A percentile compares a stretch with the other conserved stretches of the same genome.
These are phyloP conservation scores for Phlebiopsis gigantea DNA, from an alignment of 768 basidiomycete species.

Conservation along the genomic window DNA sequence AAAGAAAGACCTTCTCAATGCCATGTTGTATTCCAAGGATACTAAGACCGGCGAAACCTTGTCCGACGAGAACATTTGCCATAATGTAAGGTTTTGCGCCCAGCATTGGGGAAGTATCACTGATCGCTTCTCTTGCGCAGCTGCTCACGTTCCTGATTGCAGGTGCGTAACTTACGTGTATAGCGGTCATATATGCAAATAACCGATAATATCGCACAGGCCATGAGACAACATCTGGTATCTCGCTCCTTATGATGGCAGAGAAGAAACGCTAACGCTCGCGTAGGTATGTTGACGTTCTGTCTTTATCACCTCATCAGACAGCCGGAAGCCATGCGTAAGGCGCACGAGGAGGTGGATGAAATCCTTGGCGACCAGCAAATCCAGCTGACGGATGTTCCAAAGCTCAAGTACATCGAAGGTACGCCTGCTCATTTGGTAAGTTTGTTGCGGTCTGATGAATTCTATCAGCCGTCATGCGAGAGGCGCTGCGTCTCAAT, in stretches of 20 bases:
- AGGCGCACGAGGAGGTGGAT: slow-evolving; percentile 44
- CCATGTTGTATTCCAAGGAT: slow-evolving; percentile 42
- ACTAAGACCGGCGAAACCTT: slow-evolving; percentile 38
- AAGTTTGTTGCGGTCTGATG: not conserved
- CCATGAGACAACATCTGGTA: slow-evolving; percentile 35
- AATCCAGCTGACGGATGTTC: slow-evolving; percentile 34
- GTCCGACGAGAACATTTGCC: slow-evolving; percentile 35
- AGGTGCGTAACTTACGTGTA: slow-evolving; percentile 21
- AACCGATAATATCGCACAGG: slow-evolving; percentile 13
- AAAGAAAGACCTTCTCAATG: slow-evolving; percentile 39
- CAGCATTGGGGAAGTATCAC: not conserved
- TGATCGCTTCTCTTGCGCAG: slow-evolving; percentile 17
- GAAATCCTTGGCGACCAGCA: slow-evolving; percentile 35
- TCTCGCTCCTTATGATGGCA: not conserved
- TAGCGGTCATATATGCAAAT: not conserved
- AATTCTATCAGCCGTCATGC: slow-evolving; percentile 29
- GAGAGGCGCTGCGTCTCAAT: slow-evolving; percentile 31
- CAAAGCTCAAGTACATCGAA: slow-evolving; percentile 38
- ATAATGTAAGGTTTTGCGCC: slow-evolving; percentile 29
- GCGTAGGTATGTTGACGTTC: slow-evolving; percentile 34
- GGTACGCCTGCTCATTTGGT: slow-evolving; percentile 21
- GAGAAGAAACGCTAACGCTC: not conserved
- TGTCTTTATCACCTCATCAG: slow-evolving; percentile 40
- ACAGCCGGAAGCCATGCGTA: slow-evolving; percentile 37
- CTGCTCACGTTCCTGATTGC: slow-evolving; percentile 47